These are phyloP conservation scores for Neofusicoccum ribis DNA, from an alignment of 2,329 filamentous ascomycete species.

Conservation along the genomic window DNA sequence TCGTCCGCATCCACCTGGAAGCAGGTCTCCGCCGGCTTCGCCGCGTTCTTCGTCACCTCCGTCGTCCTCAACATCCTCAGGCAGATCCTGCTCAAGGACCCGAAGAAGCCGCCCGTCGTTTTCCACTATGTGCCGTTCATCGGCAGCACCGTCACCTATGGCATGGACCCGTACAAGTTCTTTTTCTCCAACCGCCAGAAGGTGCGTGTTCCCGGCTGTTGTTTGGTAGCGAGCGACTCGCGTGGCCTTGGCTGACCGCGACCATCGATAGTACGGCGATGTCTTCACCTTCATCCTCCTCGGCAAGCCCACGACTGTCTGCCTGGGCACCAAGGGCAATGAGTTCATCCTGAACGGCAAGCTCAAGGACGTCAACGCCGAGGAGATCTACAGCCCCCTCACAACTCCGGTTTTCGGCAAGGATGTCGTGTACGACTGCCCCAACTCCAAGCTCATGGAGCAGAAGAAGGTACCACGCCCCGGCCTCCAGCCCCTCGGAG, in stretches of 20 bases:
- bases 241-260: conserved; percentile 10
- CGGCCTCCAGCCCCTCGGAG: not conserved
- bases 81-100: conserved; percentile 79
- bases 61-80: conserved; percentile 76
- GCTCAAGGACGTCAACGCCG: conserved; percentile 83
- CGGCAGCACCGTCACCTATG: conserved; percentile 89
- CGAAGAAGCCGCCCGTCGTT: conserved; percentile 64
- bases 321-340: conserved; percentile 77
- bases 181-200: conserved; percentile 73
- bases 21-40: conserved; percentile 45
- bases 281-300: conserved; percentile 87
- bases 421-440: conserved; percentile 88
- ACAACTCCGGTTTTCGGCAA: conserved; percentile 73
- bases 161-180: conserved; percentile 90
- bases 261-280: conserved; percentile 68
- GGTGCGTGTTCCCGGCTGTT: conserved; percentile 49
- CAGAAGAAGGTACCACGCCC: conserved; percentile 76
- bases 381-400: conserved; percentile 84
- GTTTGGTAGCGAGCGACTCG: not conserved
- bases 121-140: conserved; percentile 71
- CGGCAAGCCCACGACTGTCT: conserved; percentile 86
- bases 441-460: conserved; percentile 90
- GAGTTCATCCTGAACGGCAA: conserved; percentile 93
- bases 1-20: conserved; percentile 43
- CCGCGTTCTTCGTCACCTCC: conserved; percentile 53